phyloP scores from a whole-genome alignment of 768 basidiomycete genomes.

The Lactifluus piperatus region DNA sequence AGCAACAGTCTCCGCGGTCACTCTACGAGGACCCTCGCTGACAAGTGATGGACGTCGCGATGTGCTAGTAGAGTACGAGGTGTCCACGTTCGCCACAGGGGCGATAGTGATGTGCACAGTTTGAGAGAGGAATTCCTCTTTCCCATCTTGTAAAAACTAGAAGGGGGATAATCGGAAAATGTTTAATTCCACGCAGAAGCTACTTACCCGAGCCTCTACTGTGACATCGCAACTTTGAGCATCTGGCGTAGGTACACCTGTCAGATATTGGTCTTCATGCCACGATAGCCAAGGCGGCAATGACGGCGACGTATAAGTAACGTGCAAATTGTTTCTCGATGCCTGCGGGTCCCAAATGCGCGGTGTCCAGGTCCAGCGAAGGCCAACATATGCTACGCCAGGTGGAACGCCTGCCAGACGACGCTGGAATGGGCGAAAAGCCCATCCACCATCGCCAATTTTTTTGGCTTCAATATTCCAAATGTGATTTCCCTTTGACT shows the following conservation, averaged over 20 bases:
- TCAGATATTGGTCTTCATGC: slow-evolving; percentile 67
- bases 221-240: slow-evolving; percentile 70
- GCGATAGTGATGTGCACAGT: slow-evolving; percentile 68
- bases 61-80: slow-evolving; percentile 30
- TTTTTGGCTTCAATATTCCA: slow-evolving; percentile 99
- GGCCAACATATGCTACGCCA: slow-evolving; percentile 68
- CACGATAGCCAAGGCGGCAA: slow-evolving; percentile 85
- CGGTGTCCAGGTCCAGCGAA: slow-evolving; percentile 85
- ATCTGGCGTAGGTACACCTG: slow-evolving; percentile 70
- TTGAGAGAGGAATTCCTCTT: slow-evolving; percentile 59
- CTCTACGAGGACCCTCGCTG: slow-evolving; percentile 35
- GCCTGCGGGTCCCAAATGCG: slow-evolving; percentile 97
- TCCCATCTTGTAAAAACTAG: slow-evolving; percentile 65
- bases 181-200: slow-evolving; percentile 10
- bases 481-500: slow-evolving; percentile 98
- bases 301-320: slow-evolving; percentile 70
- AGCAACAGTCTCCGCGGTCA: slow-evolving; percentile 33
- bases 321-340: slow-evolving; percentile 68
- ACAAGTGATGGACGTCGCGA: slow-evolving; percentile 42
- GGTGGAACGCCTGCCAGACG: slow-evolving; percentile 81
- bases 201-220: slow-evolving; percentile 62
- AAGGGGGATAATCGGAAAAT: slow-evolving; percentile 12
- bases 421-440: slow-evolving; percentile 81
- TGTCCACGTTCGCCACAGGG: slow-evolving; percentile 46
- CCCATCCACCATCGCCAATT: slow-evolving; percentile 64